Evolutionary conservation across 2,329 filamentous ascomycete species (phyloP).

Genomic region (Xylaria multiplex): DNA sequence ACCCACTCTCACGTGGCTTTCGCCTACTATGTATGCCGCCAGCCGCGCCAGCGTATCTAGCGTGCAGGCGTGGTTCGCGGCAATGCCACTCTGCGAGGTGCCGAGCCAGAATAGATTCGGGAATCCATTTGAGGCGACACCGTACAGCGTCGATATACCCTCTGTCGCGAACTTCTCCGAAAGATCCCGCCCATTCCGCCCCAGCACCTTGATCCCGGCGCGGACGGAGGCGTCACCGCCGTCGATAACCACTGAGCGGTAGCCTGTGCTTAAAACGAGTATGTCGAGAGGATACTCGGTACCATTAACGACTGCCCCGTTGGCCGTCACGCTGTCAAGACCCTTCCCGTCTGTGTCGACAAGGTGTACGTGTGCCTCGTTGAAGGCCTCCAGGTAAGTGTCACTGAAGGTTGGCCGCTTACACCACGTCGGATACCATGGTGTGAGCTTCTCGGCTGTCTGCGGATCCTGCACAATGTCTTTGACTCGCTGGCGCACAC

Average conservation of each 20-base stretch:
- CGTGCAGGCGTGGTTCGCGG: conserved; percentile 40
- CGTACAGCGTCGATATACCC: conserved; percentile 63
- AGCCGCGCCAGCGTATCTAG: conserved; percentile 40
- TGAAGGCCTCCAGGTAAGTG: conserved; percentile 68
- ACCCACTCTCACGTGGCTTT: conserved; percentile 47
- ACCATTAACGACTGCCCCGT: conserved; percentile 59
- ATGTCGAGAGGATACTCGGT: conserved; percentile 57
- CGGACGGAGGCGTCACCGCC: conserved; percentile 57
- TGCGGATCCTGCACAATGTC: conserved; percentile 61
- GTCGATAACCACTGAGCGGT: conserved; percentile 54
- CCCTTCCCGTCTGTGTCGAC: conserved; percentile 68
- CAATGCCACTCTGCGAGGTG: conserved; percentile 53
- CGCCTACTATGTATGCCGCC: conserved; percentile 49
- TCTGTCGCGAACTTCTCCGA: conserved; percentile 43
- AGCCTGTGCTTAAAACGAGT: conserved; percentile 53
- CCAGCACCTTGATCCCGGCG: conserved; percentile 43
- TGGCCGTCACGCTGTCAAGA: conserved; percentile 56
- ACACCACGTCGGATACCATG: conserved; percentile 66
- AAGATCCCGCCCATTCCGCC: conserved; percentile 40
- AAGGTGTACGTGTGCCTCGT: conserved; percentile 65
- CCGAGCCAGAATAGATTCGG: conserved; percentile 65
- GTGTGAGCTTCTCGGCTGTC: conserved; percentile 60
- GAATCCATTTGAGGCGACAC: conserved; percentile 58
- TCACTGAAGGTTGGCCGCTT: conserved; percentile 72
- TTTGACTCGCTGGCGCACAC: conserved; percentile 59